These are phyloP conservation scores for Dacryopinax primogenitus DNA, from an alignment of 768 basidiomycete species.

Conservation along the genomic window DNA sequence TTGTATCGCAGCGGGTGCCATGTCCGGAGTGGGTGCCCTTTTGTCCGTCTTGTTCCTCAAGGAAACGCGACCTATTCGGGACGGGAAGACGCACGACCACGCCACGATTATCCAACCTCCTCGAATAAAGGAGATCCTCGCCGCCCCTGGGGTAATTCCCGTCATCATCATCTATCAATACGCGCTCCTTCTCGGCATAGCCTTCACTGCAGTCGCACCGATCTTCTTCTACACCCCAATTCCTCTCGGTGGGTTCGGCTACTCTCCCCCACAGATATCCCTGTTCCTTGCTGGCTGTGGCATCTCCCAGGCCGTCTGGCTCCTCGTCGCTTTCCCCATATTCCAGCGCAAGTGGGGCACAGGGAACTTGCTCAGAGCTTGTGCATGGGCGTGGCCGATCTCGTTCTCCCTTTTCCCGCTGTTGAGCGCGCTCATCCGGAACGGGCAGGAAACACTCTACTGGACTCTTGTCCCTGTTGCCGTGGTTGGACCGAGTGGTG, in stretches of 20 bases:
- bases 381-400: slow-evolving; percentile 7
- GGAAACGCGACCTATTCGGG: slow-evolving; percentile 9
- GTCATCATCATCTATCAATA: slow-evolving; percentile 11
- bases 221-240: slow-evolving; percentile 32
- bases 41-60: slow-evolving; percentile 15
- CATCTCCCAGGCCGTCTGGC: slow-evolving; percentile 24
- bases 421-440: not conserved
- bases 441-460: not conserved
- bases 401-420: slow-evolving; percentile 9
- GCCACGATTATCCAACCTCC: not conserved
- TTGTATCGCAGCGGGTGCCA: slow-evolving; percentile 12
- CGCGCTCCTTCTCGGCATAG: slow-evolving; percentile 7
- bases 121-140: slow-evolving; percentile 2
- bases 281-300: slow-evolving; percentile 29
- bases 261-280: slow-evolving; percentile 31
- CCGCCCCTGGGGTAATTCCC: slow-evolving; percentile 1
- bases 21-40: slow-evolving; percentile 11
- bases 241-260: slow-evolving; percentile 30
- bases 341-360: slow-evolving; percentile 9
- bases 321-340: slow-evolving; percentile 9
- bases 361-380: not conserved
- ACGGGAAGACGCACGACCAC: not conserved
- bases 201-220: slow-evolving; percentile 19
- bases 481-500: not conserved
- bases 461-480: not conserved